Evolutionary conservation across 768 basidiomycete genomes (phyloP).

Genomic region (Pulveroboletus sp.): DNA sequence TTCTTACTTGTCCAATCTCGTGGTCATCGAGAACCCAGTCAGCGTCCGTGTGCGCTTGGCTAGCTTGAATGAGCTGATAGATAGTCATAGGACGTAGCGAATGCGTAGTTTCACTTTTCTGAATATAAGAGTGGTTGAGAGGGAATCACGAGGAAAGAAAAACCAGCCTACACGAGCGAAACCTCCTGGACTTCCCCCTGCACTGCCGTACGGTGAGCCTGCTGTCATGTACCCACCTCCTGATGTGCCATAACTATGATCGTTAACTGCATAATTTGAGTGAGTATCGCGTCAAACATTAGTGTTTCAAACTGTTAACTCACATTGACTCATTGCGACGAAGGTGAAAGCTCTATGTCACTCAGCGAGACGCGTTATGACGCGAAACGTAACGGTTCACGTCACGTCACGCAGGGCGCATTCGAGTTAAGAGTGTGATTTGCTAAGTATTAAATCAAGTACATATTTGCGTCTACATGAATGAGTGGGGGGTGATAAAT

Average conservation of each 20-base stretch:
- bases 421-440: too few relatives aligned
- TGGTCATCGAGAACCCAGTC: constrained; percentile 83
- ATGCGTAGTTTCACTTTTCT: constrained; percentile 40
- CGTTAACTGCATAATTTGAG: constrained; percentile 15
- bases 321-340: constrained; percentile 46
- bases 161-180: constrained; percentile 36
- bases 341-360: background rate
- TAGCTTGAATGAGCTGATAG: constrained; percentile 69
- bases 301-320: constrained; percentile 1
- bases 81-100: constrained; percentile 75
- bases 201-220: constrained; percentile 57
- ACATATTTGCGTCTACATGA: constrained; percentile 15
- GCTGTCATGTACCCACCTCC: constrained; percentile 60
- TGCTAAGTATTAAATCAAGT: background rate
- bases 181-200: constrained; percentile 60
- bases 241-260: constrained; percentile 42
- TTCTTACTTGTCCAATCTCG: constrained; percentile 75
- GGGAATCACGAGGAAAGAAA: background rate
- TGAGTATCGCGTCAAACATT: constrained; percentile 3
- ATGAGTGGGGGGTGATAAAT: constrained; percentile 29
- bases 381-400: constrained; percentile 26
- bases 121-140: background rate
- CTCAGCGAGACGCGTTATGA: constrained; percentile 22
- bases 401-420: constrained; percentile 7
- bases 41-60: constrained; percentile 84